Evolutionary conservation across 2,329 filamentous ascomycete genomes (phyloP).

Genomic region (Colletotrichum caudatum): DNA sequence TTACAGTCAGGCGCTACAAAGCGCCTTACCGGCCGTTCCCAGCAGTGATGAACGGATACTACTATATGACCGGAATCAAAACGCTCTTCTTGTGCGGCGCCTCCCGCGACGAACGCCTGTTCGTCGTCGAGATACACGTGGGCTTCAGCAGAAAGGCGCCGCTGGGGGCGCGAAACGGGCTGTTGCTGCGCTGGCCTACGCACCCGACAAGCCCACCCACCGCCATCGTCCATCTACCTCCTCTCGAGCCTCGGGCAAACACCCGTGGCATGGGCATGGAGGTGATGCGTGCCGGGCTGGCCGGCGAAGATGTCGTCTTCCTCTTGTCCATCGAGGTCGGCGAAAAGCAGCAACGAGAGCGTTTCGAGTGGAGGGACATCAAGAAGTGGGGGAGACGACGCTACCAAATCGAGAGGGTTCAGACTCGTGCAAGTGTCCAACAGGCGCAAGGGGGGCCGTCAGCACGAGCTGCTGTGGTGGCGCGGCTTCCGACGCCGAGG

Average conservation of each 20-base stretch:
- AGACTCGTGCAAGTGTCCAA: background rate
- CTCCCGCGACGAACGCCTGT: background rate
- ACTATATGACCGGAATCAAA: background rate
- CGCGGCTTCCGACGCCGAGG: background rate
- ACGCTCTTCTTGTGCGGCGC: too few relatives aligned
- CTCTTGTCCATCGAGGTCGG: too few relatives aligned
- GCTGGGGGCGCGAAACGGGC: background rate
- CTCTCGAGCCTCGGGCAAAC: too few relatives aligned
- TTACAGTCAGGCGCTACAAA: too few relatives aligned
- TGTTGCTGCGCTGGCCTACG: background rate
- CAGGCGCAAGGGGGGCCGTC: background rate
- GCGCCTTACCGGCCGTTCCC: background rate
- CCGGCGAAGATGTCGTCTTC: too few relatives aligned
- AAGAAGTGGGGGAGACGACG: background rate
- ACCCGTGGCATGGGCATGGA: too few relatives aligned
- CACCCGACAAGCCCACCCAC: too few relatives aligned
- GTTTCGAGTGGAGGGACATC: background rate
- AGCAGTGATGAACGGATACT: background rate
- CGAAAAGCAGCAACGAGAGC: background rate
- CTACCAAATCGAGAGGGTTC: background rate
- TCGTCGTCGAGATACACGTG: background rate
- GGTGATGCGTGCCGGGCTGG: too few relatives aligned
- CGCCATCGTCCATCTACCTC: too few relatives aligned
- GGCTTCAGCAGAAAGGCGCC: background rate
- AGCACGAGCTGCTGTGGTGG: background rate